Evolutionary conservation across 164 flowering plant genomes (phyloP), one percentile per base, ranked within the genome.

Genomic region (Santalum album): DNA sequence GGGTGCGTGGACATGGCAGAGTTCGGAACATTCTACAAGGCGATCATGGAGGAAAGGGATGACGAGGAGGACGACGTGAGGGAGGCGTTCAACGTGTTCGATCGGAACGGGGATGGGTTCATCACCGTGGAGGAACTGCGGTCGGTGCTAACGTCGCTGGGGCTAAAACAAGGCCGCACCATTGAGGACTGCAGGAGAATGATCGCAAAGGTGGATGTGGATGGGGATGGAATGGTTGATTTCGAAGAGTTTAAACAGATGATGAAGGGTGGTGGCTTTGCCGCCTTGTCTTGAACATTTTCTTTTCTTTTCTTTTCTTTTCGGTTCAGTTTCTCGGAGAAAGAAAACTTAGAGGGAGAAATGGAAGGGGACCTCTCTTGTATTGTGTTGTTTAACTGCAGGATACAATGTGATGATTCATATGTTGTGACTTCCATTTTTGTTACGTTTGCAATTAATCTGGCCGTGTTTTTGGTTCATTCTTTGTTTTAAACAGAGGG

Each of bases 201-300:
- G 91, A 84, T 81, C 4, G 72, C 16, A 65, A 82, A 75, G 65
- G 91, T 84, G 44, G 90, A 84, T 46, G 81, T 49, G 1, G 90
- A 84, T 55, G 90, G 90, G 0, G 90, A 84, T 64, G 87, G 90
- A 9, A 79, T 54, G 79, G 87, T 84, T 14, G 66, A 79, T 49
- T 81, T 24, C 44, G 69, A 75, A 39, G 90, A 83, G 72, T 69
- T 69, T 38, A 57, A 57, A 58, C 51, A 54, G 39, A 69, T 69
- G 73, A 69, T 65, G 69, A 69, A 59, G 34, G 67, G 64, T 21
- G 67, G 73, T 24, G 73, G 69, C 0, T 69, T 69, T 47, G 67
- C 69, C 49, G 74, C 79, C 2, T 68, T 74, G 70, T 46, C 68
- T 62, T 66, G 36, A 32, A 6, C 12, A 6, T 32, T 11, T 32